A percentile compares a stretch with the other conserved stretches of the same genome.
Conservation (phyloP, 1,139 yeast species). For the Torulaspora pretoriensis region DNA sequence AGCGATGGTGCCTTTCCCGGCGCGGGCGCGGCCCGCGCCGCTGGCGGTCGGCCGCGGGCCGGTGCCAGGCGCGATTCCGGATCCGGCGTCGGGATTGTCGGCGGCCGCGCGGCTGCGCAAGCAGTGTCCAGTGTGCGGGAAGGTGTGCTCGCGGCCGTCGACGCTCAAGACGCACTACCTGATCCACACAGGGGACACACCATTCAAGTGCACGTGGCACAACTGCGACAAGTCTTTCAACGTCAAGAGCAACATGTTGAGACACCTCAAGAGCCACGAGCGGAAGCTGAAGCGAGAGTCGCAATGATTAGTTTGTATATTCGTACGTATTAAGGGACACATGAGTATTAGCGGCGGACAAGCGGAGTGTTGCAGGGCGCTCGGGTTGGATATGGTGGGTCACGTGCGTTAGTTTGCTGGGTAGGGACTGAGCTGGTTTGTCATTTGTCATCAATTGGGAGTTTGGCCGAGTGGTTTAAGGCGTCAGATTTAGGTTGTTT, state of each 20-base stretch:
- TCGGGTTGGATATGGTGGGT: no score
- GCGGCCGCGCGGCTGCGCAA: slow-evolving; percentile 16
- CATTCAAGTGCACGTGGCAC: slow-evolving; percentile 67
- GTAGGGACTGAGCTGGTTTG: no score
- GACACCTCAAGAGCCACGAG: slow-evolving; percentile 66
- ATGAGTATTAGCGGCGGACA: no score
- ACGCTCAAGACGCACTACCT: slow-evolving; percentile 77
- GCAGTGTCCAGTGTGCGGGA: slow-evolving; percentile 63
- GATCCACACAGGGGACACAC: slow-evolving; percentile 87
- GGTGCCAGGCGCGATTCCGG: slow-evolving; percentile 1
- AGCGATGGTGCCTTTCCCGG: not conserved
- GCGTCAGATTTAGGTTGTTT: slow-evolving; percentile 18
- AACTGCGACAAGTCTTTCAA: slow-evolving; percentile 71
- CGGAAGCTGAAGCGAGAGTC: slow-evolving; percentile 14
- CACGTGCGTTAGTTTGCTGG: no score
- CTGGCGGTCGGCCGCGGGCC: not conserved
- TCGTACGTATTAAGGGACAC: not conserved
- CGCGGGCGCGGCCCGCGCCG: not conserved
- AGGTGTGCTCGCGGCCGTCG: slow-evolving; percentile 79
- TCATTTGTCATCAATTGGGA: slow-evolving; percentile 1
- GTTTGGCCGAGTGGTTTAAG: slow-evolving; percentile 20
- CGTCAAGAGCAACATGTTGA: slow-evolving; percentile 75
- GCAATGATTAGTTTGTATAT: not conserved
- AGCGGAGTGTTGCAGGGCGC: no score
- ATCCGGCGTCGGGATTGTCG: slow-evolving; percentile 5